Evolutionary conservation across 768 basidiomycete genomes (phyloP).

Genomic region (Kwoniella dendrophila): DNA sequence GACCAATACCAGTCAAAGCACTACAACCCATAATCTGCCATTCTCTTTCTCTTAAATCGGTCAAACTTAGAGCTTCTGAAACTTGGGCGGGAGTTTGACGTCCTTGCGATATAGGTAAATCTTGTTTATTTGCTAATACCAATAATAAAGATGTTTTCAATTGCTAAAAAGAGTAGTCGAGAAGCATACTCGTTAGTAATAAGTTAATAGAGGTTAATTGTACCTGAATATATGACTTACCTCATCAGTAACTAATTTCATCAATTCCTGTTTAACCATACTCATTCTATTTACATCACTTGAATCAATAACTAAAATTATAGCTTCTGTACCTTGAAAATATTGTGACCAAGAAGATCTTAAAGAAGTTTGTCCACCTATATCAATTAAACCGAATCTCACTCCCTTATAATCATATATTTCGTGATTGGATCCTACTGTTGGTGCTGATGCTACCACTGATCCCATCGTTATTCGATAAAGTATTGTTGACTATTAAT

Average conservation of each 20-base stretch:
- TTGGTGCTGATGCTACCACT: slow-evolving; percentile 55
- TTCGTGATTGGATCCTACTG: slow-evolving; percentile 56
- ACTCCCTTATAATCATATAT: slow-evolving; percentile 57
- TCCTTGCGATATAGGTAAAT: slow-evolving; percentile 48
- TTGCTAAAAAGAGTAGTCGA: slow-evolving; percentile 24
- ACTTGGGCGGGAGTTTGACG: slow-evolving; percentile 54
- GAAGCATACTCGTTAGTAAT: not conserved
- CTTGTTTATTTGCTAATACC: slow-evolving; percentile 56
- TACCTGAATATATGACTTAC: slow-evolving; percentile 28
- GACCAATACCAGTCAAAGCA: slow-evolving; percentile 48
- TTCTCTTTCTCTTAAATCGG: slow-evolving; percentile 53
- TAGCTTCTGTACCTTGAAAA: slow-evolving; percentile 50
- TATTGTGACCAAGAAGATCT: slow-evolving; percentile 54
- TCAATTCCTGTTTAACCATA: slow-evolving; percentile 52
- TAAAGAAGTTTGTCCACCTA: slow-evolving; percentile 55
- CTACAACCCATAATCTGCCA: slow-evolving; percentile 56
- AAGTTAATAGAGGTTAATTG: not conserved
- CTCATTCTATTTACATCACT: slow-evolving; percentile 48
- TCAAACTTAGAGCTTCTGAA: slow-evolving; percentile 53
- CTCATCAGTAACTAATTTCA: slow-evolving; percentile 51
- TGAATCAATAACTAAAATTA: slow-evolving; percentile 56
- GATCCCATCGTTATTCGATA: slow-evolving; percentile 56
- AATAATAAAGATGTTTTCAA: slow-evolving; percentile 47
- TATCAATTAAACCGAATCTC: slow-evolving; percentile 54
- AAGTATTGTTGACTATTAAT: slow-evolving; percentile 48